Evolutionary conservation across 768 basidiomycete species (phyloP), one percentile per base, ranked within the genome.

Genomic region (Stropharia rugosoannulata): DNA sequence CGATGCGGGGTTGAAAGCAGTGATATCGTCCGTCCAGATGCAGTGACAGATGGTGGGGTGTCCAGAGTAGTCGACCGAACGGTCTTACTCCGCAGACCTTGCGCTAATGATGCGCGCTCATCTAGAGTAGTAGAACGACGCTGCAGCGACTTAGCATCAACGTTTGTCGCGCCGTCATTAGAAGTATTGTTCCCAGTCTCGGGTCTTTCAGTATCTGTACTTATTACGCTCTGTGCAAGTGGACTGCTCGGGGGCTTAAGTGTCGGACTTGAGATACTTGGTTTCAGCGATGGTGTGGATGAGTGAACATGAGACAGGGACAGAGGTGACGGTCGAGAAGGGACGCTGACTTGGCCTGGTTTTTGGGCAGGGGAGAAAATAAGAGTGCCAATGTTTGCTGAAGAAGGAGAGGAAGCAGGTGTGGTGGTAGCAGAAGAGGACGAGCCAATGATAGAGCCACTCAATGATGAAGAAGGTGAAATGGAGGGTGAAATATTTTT

Each of bases 231-330:
- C 40, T 70, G 71, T 0, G 69, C 59, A 13, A 79, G 62, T 0
- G 77, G 76, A 42, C 75, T 77, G 0, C 70, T 66, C 10, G 75
- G 73, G 2, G 73, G 62, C 29, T 69, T 74, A 45, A 70, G 38
- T 43, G 50, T 42, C 9, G 59, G 44, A 19, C 56, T 53, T 41
- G 54, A 16, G 12, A 35, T 15, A 27, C 49, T 52, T n/a, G 51
- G 57, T 18, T 57, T 61, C 27, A 61, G 18, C 10, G 22, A 15
- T 5, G 45, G 45, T 12, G 44, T 35, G 18, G 44, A 42, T 19
- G 42, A 18, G 35, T n/a, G 73, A 56, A 75, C 75, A n/a, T 72
- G 69, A 0, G 77, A 73, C 7, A 79, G 64, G 5, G 78, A 77
- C 6, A 75, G 74, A 32, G 72, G 83, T 38, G 76, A 77, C 22